A percentile compares a stretch with the other conserved stretches of the same genome.
phyloP scores from a whole-genome alignment of 176 grass and related monocot genomes.

The Aegilops umbellulata region DNA sequence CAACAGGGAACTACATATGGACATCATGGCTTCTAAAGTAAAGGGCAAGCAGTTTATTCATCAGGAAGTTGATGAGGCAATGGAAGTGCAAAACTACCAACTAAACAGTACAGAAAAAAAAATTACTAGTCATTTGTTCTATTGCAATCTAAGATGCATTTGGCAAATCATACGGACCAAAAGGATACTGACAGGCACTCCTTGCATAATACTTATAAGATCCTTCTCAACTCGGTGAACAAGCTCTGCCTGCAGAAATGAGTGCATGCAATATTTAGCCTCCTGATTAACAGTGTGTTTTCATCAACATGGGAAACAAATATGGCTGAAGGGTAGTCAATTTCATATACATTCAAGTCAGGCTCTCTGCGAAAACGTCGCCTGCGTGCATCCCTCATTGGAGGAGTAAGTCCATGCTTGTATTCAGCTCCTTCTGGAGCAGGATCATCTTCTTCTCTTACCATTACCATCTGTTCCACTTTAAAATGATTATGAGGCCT shows the following conservation, averaged over 20 bases:
- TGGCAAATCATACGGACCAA: slow-evolving; percentile 14
- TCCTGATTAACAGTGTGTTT: slow-evolving; percentile 11
- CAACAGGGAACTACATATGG: neutral
- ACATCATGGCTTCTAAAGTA: neutral
- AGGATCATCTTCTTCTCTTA: slow-evolving; percentile 72
- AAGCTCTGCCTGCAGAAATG: slow-evolving; percentile 59
- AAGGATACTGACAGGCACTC: slow-evolving; percentile 80
- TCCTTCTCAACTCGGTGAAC: slow-evolving; percentile 80
- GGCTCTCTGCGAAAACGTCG: slow-evolving; percentile 84
- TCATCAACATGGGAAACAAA: slow-evolving; percentile 26
- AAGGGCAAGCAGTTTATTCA: neutral
- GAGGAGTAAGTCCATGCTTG: slow-evolving; percentile 92
- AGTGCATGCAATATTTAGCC: slow-evolving; percentile 13
- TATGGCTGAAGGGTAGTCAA: slow-evolving; percentile 4
- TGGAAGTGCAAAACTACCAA: neutral
- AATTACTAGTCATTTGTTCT: neutral
- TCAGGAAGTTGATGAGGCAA: neutral
- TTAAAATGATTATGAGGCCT: slow-evolving; percentile 16
- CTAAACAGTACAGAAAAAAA: neutral
- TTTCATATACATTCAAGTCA: slow-evolving; percentile 67
- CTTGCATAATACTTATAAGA: slow-evolving; percentile 67
- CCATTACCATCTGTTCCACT: slow-evolving; percentile 74
- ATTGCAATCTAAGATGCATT: slow-evolving; percentile 21
- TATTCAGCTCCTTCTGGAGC: slow-evolving; percentile 84
- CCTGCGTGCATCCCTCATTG: slow-evolving; percentile 81